These are phyloP conservation scores for Psilocybe cyanescens DNA, from an alignment of 768 basidiomycete species.

Conservation along the genomic window DNA sequence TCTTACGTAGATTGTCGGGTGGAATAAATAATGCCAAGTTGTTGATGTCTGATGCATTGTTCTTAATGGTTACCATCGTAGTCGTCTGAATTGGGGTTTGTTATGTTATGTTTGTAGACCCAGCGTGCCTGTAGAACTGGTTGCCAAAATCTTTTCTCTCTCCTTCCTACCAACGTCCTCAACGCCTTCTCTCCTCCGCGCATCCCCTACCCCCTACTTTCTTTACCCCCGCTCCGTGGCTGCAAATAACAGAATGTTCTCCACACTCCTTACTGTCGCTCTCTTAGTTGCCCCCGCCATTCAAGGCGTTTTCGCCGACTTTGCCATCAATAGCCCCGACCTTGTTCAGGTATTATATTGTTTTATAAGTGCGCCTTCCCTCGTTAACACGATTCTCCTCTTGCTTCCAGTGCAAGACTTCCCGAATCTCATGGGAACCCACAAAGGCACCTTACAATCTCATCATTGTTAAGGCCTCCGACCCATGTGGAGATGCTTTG, in stretches of 20 bases:
- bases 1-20: constrained; percentile 5
- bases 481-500: constrained; percentile 66
- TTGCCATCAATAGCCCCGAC: constrained; percentile 54
- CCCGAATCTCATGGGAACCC: constrained; percentile 55
- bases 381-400: not conserved
- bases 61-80: constrained; percentile 11
- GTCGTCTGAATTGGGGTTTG: constrained; percentile 6
- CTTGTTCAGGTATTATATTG: constrained; percentile 55
- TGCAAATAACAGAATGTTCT: constrained; percentile 61
- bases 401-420: constrained; percentile 52
- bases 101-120: constrained; percentile 15
- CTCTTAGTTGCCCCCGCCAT: constrained; percentile 65
- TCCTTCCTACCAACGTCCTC: constrained; percentile 30
- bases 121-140: constrained; percentile 7
- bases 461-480: constrained; percentile 50
- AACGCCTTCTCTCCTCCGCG: constrained; percentile 29
- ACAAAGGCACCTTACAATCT: constrained; percentile 58
- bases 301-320: constrained; percentile 53
- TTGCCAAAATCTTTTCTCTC: constrained; percentile 16
- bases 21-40: constrained; percentile 8
- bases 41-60: constrained; percentile 17
- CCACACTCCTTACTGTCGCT: constrained; percentile 76
- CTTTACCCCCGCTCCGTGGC: constrained; percentile 29
- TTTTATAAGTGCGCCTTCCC: not conserved
- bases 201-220: constrained; percentile 30